phyloP scores from a whole-genome alignment of 2,329 filamentous ascomycete species.

The Hymenoscyphus linearis region DNA sequence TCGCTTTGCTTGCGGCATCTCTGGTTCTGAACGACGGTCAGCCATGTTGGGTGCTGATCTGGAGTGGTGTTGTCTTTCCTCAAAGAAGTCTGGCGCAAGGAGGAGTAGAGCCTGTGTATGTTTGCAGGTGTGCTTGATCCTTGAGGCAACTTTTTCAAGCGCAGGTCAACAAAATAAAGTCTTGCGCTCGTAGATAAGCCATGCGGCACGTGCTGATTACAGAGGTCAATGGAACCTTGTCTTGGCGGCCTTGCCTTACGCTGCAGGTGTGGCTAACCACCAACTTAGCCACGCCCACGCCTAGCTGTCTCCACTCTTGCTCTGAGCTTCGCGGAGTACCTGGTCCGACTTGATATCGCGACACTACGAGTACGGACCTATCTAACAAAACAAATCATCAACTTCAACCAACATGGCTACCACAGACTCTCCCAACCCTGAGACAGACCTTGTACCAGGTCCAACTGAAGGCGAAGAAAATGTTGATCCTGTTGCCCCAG shows the following conservation, averaged over 20 bases:
- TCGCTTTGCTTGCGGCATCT: slow-evolving; percentile 43
- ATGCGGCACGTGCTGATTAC: too few species aligned
- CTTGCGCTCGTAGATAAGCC: slow-evolving; percentile 6
- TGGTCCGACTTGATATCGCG: not conserved
- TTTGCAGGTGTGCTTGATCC: not conserved
- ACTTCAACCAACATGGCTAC: slow-evolving; percentile 26
- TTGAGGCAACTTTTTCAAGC: slow-evolving; percentile 7
- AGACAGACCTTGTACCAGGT: slow-evolving; percentile 28
- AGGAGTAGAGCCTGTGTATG: not conserved
- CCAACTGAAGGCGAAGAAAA: slow-evolving; percentile 24
- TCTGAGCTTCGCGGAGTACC: too few species aligned
- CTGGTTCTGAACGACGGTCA: slow-evolving; percentile 50
- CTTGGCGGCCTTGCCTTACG: too few species aligned
- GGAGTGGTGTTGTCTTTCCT: slow-evolving; percentile 25
- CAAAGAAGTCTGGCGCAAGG: slow-evolving; percentile 5
- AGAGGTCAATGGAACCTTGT: too few species aligned
- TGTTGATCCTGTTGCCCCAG: slow-evolving; percentile 42
- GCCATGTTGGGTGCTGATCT: slow-evolving; percentile 40
- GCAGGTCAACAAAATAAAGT: not conserved
- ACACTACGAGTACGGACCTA: too few species aligned
- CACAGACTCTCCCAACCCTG: slow-evolving; percentile 30
- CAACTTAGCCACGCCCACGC: too few species aligned
- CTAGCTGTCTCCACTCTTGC: too few species aligned
- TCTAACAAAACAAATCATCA: slow-evolving; percentile 4
- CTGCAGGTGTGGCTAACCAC: too few species aligned